These are phyloP conservation scores for Phylloporus sp. DNA, from an alignment of 768 basidiomycete species.

Conservation along the genomic window DNA sequence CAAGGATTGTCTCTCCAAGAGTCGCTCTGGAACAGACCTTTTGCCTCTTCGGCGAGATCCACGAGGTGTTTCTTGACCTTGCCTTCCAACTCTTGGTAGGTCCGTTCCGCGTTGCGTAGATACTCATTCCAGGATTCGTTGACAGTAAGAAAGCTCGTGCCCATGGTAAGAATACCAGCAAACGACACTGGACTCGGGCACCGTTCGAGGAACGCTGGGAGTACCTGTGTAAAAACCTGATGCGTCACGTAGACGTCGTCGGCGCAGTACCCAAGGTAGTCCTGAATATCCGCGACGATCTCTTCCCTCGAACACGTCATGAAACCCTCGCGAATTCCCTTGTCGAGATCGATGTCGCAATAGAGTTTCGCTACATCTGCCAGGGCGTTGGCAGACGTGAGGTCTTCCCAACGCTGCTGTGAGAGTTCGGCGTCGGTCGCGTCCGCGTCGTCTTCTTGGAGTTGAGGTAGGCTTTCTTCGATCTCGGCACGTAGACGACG, in stretches of 20 bases:
- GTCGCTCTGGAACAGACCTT: conserved; percentile 43
- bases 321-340: conserved; percentile 71
- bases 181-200: conserved; percentile 95
- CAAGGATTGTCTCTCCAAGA: conserved; percentile 73
- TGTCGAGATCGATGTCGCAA: conserved; percentile 75
- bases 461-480: conserved; percentile 37
- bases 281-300: conserved; percentile 58
- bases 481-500: conserved; percentile 34
- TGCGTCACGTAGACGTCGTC: conserved; percentile 83
- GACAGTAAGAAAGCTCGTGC: conserved; percentile 85
- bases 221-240: conserved; percentile 65
- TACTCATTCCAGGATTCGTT: conserved; percentile 88
- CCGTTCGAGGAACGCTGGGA: conserved; percentile 74
- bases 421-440: conserved; percentile 39
- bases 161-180: conserved; percentile 88
- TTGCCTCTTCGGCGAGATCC: conserved; percentile 59
- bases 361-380: conserved; percentile 89
- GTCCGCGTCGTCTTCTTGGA: conserved; percentile 34
- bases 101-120: conserved; percentile 67
- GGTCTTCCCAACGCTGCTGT: conserved; percentile 81
- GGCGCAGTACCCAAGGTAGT: conserved; percentile 82
- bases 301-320: conserved; percentile 62
- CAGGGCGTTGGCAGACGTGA: conserved; percentile 88
- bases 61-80: conserved; percentile 57
- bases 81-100: conserved; percentile 66